Base-by-base conservation (phyloP, 2,329 filamentous ascomycete species). In the Laburnicola sp. region DNA sequence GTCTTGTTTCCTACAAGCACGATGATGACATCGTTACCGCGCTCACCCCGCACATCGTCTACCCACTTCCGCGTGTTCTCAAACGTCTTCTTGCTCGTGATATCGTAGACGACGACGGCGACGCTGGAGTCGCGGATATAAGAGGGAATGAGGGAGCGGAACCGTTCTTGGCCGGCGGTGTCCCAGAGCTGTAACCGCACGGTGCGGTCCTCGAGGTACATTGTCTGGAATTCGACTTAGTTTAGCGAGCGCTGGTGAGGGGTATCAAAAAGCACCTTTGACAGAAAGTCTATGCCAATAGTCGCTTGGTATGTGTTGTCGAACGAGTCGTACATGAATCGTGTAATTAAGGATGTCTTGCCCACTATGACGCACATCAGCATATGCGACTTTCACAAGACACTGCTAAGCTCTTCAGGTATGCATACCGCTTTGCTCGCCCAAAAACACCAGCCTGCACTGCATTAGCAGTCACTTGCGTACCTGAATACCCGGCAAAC, bases 301-400 rank as follows among this genome's bases (percentile, higher is more conserved):
- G 94, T 99, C 51, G 94, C 94, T 78, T 99, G 94, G 79, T 99
- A 99, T 82, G 93, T 97, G 78, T 96, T 97, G 81, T 99, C 94
- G 81, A 99, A 99, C 41, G 94, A 97, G 77, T 99, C 94, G 82
- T 99, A 99, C 94, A 99, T 99, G 82, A 99, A 99, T 60, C 94
- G 87, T 62, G 94, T 99, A 74, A 99, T 99, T 66, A 99, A 80
- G 56, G 94, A 99, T 28, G 94, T 99, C 80, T 99, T 99, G 73
- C 94, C 94, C 67, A 99, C 94, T 97, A 74, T 56, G 39, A 23
- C 43, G 22, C 34, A 39, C 45, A 58, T 68, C 45, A 70, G 62
- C 48, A 45, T 34, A 25, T 36, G 22, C 23, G 16, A 11, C 28
- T 48, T 7, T 3, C 9, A 1, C 22, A 26, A 8, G 16, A 8